These are phyloP conservation scores for Populus simonii DNA, from an alignment of 345 rosid species.

Conservation along the genomic window DNA sequence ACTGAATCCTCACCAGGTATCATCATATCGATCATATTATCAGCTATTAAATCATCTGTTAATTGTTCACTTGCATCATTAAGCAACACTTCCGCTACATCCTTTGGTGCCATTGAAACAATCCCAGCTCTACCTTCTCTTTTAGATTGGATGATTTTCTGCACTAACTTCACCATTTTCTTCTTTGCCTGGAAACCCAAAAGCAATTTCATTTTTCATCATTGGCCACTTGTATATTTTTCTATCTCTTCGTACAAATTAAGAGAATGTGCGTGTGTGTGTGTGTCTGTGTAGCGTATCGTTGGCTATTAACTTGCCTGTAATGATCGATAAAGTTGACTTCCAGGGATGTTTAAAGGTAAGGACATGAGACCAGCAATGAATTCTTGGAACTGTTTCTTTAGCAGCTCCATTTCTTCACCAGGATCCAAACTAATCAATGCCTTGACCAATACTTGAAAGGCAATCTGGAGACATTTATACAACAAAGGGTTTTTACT, in stretches of 20 bases:
- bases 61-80: constrained; percentile 53
- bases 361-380: constrained; percentile 89
- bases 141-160: constrained; percentile 47
- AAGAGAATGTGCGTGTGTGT: background rate
- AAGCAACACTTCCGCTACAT: constrained; percentile 72
- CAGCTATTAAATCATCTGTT: constrained; percentile 72
- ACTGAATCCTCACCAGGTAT: constrained; percentile 99
- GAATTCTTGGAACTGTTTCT: constrained; percentile 74
- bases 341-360: constrained; percentile 86
- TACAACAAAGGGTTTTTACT: background rate
- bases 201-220: background rate
- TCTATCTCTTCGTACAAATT: background rate
- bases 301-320: constrained; percentile 42
- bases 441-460: constrained; percentile 81
- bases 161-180: constrained; percentile 69
- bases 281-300: too few relatives aligned
- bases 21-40: constrained; percentile 95
- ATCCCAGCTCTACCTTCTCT: constrained; percentile 24
- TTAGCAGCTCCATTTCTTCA: constrained; percentile 61
- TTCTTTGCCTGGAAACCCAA: constrained; percentile 66
- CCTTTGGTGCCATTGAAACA: constrained; percentile 36
- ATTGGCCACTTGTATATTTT: too few relatives aligned
- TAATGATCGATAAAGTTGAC: constrained; percentile 77
- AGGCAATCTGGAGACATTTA: constrained; percentile 58
- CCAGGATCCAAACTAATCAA: constrained; percentile 90